A percentile compares a stretch with the other conserved stretches of the same genome.
phyloP scores from a whole-genome alignment of 495 filamentous ascomycete genomes.

The Aspergillus sclerotioniger region DNA sequence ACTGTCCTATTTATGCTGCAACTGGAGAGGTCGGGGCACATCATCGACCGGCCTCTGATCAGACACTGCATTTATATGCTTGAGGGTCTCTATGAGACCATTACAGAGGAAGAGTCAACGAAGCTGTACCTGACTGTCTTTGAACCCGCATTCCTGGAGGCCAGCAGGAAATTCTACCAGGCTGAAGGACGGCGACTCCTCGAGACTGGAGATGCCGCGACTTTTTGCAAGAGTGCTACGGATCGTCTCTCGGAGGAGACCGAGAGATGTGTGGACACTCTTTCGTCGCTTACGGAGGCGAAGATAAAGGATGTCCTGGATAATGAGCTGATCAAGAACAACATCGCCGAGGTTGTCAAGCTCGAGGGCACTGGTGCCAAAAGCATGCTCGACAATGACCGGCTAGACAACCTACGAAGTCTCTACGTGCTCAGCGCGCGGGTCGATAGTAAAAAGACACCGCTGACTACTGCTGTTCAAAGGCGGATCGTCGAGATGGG shows the following conservation, averaged over 20 bases:
- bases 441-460: constrained; percentile 72
- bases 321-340: constrained; percentile 68
- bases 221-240: constrained; percentile 76
- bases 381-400: constrained; percentile 90
- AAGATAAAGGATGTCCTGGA: constrained; percentile 82
- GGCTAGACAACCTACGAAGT: constrained; percentile 68
- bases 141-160: constrained; percentile 70
- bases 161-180: constrained; percentile 72
- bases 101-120: constrained; percentile 63
- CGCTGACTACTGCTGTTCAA: constrained; percentile 68
- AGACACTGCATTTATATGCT: constrained; percentile 87
- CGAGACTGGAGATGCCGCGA: constrained; percentile 72
- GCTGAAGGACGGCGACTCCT: constrained; percentile 71
- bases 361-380: constrained; percentile 81
- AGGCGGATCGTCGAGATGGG: constrained; percentile 77
- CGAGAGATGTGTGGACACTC: constrained; percentile 74
- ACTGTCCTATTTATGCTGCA: constrained; percentile 88
- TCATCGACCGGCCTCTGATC: constrained; percentile 79
- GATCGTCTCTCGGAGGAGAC: constrained; percentile 76
- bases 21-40: constrained; percentile 86
- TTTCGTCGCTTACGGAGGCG: constrained; percentile 63
- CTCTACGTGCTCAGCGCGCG: constrained; percentile 75
- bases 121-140: constrained; percentile 85
- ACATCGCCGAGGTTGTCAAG: constrained; percentile 76
- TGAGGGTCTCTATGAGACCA: constrained; percentile 81